Evolutionary conservation across 768 basidiomycete species (phyloP).

Genomic region (Sarcodon aspratus): DNA sequence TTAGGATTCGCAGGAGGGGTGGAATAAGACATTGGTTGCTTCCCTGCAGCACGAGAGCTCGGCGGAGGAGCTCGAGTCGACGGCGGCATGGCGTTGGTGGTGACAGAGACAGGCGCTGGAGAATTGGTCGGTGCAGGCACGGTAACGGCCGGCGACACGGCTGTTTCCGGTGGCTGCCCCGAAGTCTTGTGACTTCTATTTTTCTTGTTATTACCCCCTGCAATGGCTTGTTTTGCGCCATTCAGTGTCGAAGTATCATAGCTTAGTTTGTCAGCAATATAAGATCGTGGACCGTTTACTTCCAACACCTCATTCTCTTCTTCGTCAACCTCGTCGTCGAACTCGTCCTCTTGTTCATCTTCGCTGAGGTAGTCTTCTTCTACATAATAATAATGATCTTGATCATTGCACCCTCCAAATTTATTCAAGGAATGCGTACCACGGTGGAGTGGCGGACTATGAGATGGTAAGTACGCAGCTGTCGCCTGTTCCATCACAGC

Average conservation of each 20-base stretch:
- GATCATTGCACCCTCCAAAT: not conserved
- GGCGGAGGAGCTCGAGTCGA: slow-evolving; percentile 43
- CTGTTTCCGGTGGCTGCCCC: slow-evolving; percentile 7
- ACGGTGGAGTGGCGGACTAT: not conserved
- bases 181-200: slow-evolving; percentile 10
- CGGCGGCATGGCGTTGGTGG: slow-evolving; percentile 24
- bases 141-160: slow-evolving; percentile 11
- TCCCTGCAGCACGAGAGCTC: slow-evolving; percentile 79
- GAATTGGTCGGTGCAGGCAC: slow-evolving; percentile 19
- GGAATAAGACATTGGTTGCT: slow-evolving; percentile 82
- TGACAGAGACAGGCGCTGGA: slow-evolving; percentile 23
- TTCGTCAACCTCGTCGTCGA: slow-evolving; percentile 25
- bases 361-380: slow-evolving; percentile 37
- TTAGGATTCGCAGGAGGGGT: slow-evolving; percentile 23
- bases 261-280: slow-evolving; percentile 13
- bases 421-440: not conserved
- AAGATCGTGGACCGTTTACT: too few species aligned
- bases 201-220: slow-evolving; percentile 5
- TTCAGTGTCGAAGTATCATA: slow-evolving; percentile 16
- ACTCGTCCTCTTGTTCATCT: slow-evolving; percentile 31
- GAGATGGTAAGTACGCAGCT: slow-evolving; percentile 18
- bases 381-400: slow-evolving; percentile 18
- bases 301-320: slow-evolving; percentile 1
- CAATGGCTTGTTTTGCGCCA: slow-evolving; percentile 2
- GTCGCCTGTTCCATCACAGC: slow-evolving; percentile 39